Evolutionary conservation across 345 rosid genomes (phyloP), one percentile per base, ranked within the genome.

Genomic region (Euphorbia peplus): DNA sequence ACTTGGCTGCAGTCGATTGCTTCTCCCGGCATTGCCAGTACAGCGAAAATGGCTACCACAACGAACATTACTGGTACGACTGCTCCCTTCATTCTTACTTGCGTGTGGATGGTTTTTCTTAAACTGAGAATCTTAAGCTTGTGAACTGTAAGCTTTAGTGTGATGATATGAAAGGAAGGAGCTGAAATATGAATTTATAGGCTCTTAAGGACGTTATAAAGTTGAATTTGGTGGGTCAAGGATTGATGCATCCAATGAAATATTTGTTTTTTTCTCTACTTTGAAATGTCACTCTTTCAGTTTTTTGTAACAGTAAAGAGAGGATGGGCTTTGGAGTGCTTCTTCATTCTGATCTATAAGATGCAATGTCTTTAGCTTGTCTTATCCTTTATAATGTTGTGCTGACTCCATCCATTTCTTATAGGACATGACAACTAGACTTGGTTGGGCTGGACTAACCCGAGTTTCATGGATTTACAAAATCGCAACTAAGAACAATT

Each of bases 1-100:
- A 66, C 69, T n/a, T 29, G 58, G 8, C 69, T 28, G 12, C 69
- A 66, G 5, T 50, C 29, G 3, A 66, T 1, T 3, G 59, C 69
- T 16, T 26, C 39, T 46, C 37, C 54, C 15, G 37, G 55, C 39
- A 47, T 63, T 10, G 6, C 67, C 55, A 63, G 44, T 6, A 44
- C 16, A 8, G 15, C 54, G n/a, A 63, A 35, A 1, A 63, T 2
- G 15, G 54, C 67, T 5, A 63, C 37, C 4, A 11, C 55, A 7
- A 63, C 16, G 4, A 63, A 4, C 50, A 44, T 5, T 21, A 18
- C 25, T 15, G 55, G 10, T 16, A 63, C 10, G 3, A 25, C 9
- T 26, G 8, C 22, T 26, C n/a, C 51, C 54, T 63, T 44, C 67
- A 63, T 63, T 44, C 46, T 59, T 44, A 25, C 4, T 21, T 11